phyloP scores from a whole-genome alignment of 768 basidiomycete genomes.

The Neoboletus brunneissimus region DNA sequence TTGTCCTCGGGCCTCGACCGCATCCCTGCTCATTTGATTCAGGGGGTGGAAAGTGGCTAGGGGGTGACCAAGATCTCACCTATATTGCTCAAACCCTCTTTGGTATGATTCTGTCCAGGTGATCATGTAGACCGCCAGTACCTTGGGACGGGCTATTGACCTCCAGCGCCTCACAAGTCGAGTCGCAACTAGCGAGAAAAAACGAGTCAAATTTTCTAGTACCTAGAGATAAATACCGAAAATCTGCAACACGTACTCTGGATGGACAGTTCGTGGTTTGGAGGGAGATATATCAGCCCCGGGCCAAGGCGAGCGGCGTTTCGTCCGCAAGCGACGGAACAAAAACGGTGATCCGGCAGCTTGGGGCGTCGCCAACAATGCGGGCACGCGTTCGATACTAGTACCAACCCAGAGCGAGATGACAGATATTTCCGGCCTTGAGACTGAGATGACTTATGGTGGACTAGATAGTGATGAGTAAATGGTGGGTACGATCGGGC shows the following conservation, averaged over 20 bases:
- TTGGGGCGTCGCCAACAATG: constrained; percentile 15
- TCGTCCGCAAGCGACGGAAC: constrained; percentile 12
- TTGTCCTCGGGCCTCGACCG: constrained; percentile 12
- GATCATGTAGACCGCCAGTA: constrained; percentile 20
- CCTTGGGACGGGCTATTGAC: constrained; percentile 5
- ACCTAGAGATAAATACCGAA: neutral
- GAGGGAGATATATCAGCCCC: constrained; percentile 9
- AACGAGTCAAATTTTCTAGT: neutral
- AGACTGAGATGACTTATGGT: neutral
- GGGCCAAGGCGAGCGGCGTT: constrained; percentile 17
- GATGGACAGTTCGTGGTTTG: constrained; percentile 6
- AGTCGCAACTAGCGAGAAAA: constrained; percentile 6
- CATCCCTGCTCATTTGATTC: constrained; percentile 6
- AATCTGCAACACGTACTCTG: neutral
- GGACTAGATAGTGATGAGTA: neutral
- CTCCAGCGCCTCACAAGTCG: constrained; percentile 12
- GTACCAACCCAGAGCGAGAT: neutral
- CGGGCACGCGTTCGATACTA: constrained; percentile 12
- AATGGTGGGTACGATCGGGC: neutral
- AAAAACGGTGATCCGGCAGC: constrained; percentile 18
- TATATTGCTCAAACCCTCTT: constrained; percentile 16
- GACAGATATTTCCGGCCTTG: neutral
- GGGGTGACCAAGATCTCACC: neutral
- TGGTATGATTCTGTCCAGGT: constrained; percentile 16
- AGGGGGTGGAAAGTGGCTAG: neutral